Evolutionary conservation across 148 eudicot genomes (phyloP), one percentile per base, ranked within the genome.

Genomic region (Heliosperma pusillum): DNA sequence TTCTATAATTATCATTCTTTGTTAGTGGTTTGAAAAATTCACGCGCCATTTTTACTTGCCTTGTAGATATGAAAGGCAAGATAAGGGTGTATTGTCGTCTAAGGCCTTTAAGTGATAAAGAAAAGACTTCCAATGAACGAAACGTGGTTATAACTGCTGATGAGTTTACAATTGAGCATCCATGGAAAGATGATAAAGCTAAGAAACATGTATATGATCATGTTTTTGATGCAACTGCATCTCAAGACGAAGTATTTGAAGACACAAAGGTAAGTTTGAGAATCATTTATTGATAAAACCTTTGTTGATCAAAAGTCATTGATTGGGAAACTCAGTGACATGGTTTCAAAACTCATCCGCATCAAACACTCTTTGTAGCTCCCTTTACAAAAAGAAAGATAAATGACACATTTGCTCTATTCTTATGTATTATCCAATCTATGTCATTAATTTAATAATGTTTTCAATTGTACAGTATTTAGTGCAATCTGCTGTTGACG

Each of bases 401-500:
- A 26, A 65, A 65, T 17, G 33, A 36, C 3, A 19, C 7, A 2
- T 19, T 25, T 69, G 5, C 33, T 44, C 10, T 69, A 16, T 12
- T 44, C 29, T 7, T 29, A 20, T 56, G 25, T 11, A 27, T 5
- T n/a, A 16, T 44, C 2, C 27, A 20, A 59, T 36, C 47, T 62
- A 47, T 68, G 29, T 20, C 36, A 27, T 57, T 33, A 56, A 19
- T 21, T 27, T 10, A n/a, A n/a, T 25, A 2, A 11, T 16, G 5
- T 58, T 70, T 29, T 10, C 22, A 2, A n/a, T 73, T 42, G 36
- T 83, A 86, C 91, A 96, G 99, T 96, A 92, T 81, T 77, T 96
- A 86, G 97, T 96, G 70, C 99, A 96, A 82, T 96, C 99, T 63
- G 97, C 99, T 56, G 91, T 90, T 20, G 99, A 96, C 79, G 99